Evolutionary conservation across 768 basidiomycete genomes (phyloP).

Genomic region (Phanerodontia chrysosporium): DNA sequence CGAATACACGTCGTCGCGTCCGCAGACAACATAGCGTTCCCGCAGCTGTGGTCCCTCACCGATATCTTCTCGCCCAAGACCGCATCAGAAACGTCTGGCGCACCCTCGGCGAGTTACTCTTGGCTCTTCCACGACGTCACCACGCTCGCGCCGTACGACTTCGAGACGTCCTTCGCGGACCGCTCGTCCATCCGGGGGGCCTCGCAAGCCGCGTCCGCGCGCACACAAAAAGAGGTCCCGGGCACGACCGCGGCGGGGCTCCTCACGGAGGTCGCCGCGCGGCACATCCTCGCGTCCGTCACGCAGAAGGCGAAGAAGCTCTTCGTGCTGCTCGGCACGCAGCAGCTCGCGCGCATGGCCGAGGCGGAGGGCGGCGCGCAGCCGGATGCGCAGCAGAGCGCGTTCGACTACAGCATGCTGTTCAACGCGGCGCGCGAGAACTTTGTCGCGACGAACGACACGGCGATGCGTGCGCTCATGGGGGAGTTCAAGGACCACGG

Average conservation of each 20-base stretch:
- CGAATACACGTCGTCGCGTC: slow-evolving; percentile 81
- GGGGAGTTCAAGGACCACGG: slow-evolving; percentile 92
- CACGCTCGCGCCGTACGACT: slow-evolving; percentile 78
- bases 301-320: slow-evolving; percentile 83
- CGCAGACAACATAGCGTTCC: slow-evolving; percentile 81
- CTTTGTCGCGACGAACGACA: slow-evolving; percentile 88
- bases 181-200: slow-evolving; percentile 57
- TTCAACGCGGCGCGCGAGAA: slow-evolving; percentile 74
- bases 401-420: slow-evolving; percentile 60
- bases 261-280: slow-evolving; percentile 73
- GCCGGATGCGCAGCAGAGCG: slow-evolving; percentile 35
- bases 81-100: slow-evolving; percentile 7
- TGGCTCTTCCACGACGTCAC: slow-evolving; percentile 92
- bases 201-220: slow-evolving; percentile 26
- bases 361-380: slow-evolving; percentile 29
- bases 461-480: slow-evolving; percentile 73
- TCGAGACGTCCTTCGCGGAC: slow-evolving; percentile 67
- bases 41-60: slow-evolving; percentile 78
- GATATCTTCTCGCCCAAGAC: slow-evolving; percentile 42
- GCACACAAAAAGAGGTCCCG: slow-evolving; percentile 28
- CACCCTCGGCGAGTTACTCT: slow-evolving; percentile 41
- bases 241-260: slow-evolving; percentile 30
- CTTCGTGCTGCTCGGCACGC: slow-evolving; percentile 65
- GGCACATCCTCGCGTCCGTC: slow-evolving; percentile 82
- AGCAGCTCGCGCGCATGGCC: slow-evolving; percentile 61